Base-by-base conservation (phyloP, 768 basidiomycete species). In the Amanita pallidorosea region DNA sequence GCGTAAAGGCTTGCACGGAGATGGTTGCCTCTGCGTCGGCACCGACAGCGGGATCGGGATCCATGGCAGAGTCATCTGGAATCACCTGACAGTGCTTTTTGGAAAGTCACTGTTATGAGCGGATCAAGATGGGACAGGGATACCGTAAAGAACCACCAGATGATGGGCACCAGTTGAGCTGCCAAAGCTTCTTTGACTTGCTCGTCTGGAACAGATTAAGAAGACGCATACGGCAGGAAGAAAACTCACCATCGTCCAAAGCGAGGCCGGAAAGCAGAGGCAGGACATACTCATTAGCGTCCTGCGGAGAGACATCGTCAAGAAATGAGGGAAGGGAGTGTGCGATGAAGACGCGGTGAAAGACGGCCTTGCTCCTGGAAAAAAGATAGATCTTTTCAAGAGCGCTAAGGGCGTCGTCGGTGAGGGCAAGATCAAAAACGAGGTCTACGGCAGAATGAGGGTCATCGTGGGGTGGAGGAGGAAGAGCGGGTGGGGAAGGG, bases 311-410 rank as follows among this genome's bases (percentile, higher is more conserved):
- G 47, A 96, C 85, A 43, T 83, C 72, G 52, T 74, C 66, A 31
- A 97, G 76, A 66, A 87, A 83, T 2, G 79, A 72, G n/a, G 86
- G 85, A 33, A 97, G 76, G 34, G 85, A 80, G 58, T 85, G 84
- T 0, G 86, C 80, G 61, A 98, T 93, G 69, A 84, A 95, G 36
- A 88, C 76, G 35, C 89, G 68, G 58, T 75, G 72, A 54, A 70
- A 73, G 22, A 66, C 62, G 33, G 82, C 80, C 55, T 80, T 80
- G 67, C 88, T 91, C 54, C 84, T 75, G 54, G 85, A 84, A 58
- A 90, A 88, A 46, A 96, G 78, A 67, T 92, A 96, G 54, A 95
- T 94, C 61, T 87, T 84, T 68, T 97, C 94, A 44, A 97, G 79
- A 18, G 88, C 78, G 64, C 70, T 88, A 54, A 94, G 74, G 49